Base-by-base conservation (phyloP, 495 filamentous ascomycete genomes). In the Xylaria scruposa region DNA sequence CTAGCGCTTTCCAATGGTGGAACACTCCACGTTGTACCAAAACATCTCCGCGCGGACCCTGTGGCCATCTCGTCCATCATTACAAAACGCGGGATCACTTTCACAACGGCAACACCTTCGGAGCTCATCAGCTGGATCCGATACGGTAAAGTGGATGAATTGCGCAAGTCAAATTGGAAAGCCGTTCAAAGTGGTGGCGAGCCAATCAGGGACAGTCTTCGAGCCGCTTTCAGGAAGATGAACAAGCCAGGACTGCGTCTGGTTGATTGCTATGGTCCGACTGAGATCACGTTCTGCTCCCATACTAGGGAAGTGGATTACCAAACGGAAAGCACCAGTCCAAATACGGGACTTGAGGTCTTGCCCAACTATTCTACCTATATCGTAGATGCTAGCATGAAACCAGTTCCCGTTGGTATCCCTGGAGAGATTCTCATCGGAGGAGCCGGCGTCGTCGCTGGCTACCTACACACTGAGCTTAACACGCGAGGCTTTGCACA, bases 321-420 rank as follows among this genome's bases (percentile, higher is more conserved):
- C 56, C 12, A 31, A 19, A 12, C 26, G 33, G n/a, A 44, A 29
- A 8, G 29, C 19, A 26, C 47, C 46, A 62, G 59, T 24, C 19
- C 47, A 8, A 42, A 24, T 26, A 65, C 67, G 1, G 46, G 56
- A 56, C 53, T 72, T 69, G 12, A 70, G 24, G 7, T 26, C 17
- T 1, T 36, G 63, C 42, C 79, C 1, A 78, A 82, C 15, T 81
- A 76, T 70, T 51, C 51, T 26, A 68, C 71, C 44, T 84, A 84
- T 63, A 78, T 86, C 51, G 70, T 86, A 5, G 85, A 84, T 61
- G 51, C 76, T 26, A 60, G 71, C 8, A 24, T 79, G 6, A 70
- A 83, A 0, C 80, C 81, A 15, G 51, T 89, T 4, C 75, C 78
- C 7, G n/a, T 51, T 17, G 77, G 74, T 4, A 36, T 73, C 2